Evolutionary conservation across 1,284 basidiomycete species (phyloP).

Genomic region (Leccinum cinnamomeum): DNA sequence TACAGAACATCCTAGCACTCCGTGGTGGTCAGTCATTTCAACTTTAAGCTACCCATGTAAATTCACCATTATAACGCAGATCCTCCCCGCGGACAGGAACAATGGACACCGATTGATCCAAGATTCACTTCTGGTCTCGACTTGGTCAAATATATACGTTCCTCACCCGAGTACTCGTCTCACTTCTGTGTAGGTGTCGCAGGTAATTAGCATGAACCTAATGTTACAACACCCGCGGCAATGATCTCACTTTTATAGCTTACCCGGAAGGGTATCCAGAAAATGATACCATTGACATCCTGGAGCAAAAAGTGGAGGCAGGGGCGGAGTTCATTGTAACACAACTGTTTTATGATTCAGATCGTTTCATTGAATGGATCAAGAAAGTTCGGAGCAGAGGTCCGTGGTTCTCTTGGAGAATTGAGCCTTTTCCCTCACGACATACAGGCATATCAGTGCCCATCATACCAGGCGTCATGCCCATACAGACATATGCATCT

Average conservation of each 20-base stretch:
- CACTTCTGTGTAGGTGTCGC: slow-evolving; percentile 93
- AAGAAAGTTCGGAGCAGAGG: slow-evolving; percentile 70
- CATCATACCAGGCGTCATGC: slow-evolving; percentile 97
- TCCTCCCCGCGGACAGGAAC: slow-evolving; percentile 90
- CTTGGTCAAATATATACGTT: slow-evolving; percentile 88
- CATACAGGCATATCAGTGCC: slow-evolving; percentile 81
- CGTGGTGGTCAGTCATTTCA: slow-evolving; percentile 65
- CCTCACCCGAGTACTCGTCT: slow-evolving; percentile 74
- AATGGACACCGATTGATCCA: slow-evolving; percentile 86
- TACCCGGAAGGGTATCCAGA: slow-evolving; percentile 94
- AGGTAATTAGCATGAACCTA: slow-evolving; percentile 44
- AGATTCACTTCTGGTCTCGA: slow-evolving; percentile 88
- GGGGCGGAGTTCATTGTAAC: slow-evolving; percentile 97
- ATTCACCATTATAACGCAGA: slow-evolving; percentile 47
- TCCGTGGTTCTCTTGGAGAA: slow-evolving; percentile 35
- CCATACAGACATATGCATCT: slow-evolving; percentile 94
- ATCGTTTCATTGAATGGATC: slow-evolving; percentile 82
- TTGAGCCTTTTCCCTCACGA: slow-evolving; percentile 10
- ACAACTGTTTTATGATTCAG: slow-evolving; percentile 96
- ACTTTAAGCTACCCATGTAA: background rate
- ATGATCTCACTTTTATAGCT: slow-evolving; percentile 42
- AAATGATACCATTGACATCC: slow-evolving; percentile 67
- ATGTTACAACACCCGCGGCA: background rate
- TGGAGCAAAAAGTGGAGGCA: slow-evolving; percentile 91
- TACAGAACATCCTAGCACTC: slow-evolving; percentile 90